Evolutionary conservation across 345 rosid genomes (phyloP), one percentile per base, ranked within the genome.

Genomic region (Linum lewisii): DNA sequence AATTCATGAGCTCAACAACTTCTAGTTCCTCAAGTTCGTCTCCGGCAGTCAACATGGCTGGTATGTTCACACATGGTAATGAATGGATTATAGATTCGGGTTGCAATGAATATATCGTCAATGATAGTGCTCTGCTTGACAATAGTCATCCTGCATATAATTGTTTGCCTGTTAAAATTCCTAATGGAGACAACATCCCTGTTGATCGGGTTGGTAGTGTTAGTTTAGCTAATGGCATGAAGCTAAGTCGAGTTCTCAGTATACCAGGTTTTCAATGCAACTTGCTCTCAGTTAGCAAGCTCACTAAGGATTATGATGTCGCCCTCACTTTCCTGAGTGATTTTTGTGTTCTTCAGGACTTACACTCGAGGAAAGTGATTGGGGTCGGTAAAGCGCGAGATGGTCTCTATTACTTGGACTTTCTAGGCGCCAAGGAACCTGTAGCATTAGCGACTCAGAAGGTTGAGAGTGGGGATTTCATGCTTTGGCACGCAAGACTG

Each of bases 341-440:
- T 22, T 24, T 20, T 9, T 53, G 24, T 59, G 3, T 14, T 20
- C 21, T 58, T 20, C 8, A 66, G 20, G 50, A 66, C 58, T 34
- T 58, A 66, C 57, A 15, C 10, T 25, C 20, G 7, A 66, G 51
- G 51, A 66, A 57, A 51, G 7, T 58, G 69, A 65, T 65, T 65
- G 34, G 51, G 22, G 50, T 58, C 49, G 63, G 69, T 65, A 60
- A 18, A 38, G 16, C 7, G 29, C 7, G 57, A 0, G 21, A 60
- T 52, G 59, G 32, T 1, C 20, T 66, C 0, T 66, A 60, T 6
- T 52, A 60, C 20, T 23, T 60, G 34, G 59, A 66, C 15, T 26
- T n/a, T n/a, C n/a, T n/a, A n/a, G n/a, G 24, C 14, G 32, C 23
- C 2, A 51, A 25, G 5, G 36, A 1, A 7, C 53, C 32, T 24